Evolutionary conservation across 768 basidiomycete species (phyloP).

Genomic region (Agaricus bisporus): DNA sequence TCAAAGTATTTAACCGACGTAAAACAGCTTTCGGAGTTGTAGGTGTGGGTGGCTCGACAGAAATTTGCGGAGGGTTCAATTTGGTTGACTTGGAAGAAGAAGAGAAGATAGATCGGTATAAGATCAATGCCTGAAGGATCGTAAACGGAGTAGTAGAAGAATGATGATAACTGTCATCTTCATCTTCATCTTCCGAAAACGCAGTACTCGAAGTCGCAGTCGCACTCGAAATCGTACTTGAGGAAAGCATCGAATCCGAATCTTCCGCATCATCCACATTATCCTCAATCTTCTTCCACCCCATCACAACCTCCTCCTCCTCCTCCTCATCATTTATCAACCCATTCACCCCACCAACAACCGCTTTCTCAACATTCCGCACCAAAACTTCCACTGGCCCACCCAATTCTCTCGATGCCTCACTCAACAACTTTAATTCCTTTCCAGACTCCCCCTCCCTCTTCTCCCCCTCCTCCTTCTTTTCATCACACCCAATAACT

Average conservation of each 20-base stretch:
- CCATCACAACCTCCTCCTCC: not conserved
- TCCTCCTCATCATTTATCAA: not conserved
- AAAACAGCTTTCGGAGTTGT: slow-evolving; percentile 18
- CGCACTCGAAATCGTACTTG: not conserved
- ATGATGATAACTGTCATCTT: slow-evolving; percentile 25
- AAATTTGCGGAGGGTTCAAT: slow-evolving; percentile 35
- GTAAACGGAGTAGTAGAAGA: slow-evolving; percentile 50
- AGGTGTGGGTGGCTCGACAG: slow-evolving; percentile 42
- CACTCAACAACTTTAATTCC: slow-evolving; percentile 43
- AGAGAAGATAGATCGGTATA: slow-evolving; percentile 59
- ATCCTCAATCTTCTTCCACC: too few species aligned
- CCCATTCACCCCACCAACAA: not conserved
- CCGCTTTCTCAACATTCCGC: slow-evolving; percentile 44
- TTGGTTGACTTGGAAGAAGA: slow-evolving; percentile 14
- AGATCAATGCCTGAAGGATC: slow-evolving; percentile 36
- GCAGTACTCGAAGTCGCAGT: not conserved
- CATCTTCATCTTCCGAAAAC: not conserved
- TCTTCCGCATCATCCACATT: too few species aligned
- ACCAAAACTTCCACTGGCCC: slow-evolving; percentile 51
- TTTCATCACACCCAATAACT: slow-evolving; percentile 23
- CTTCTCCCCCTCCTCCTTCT: slow-evolving; percentile 27
- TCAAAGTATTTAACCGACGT: not conserved
- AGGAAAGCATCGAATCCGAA: too few species aligned
- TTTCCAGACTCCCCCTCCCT: slow-evolving; percentile 29
- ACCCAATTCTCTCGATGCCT: slow-evolving; percentile 58